Conservation (phyloP, 2,329 filamentous ascomycete genomes). For the Colletotrichum melonis region DNA sequence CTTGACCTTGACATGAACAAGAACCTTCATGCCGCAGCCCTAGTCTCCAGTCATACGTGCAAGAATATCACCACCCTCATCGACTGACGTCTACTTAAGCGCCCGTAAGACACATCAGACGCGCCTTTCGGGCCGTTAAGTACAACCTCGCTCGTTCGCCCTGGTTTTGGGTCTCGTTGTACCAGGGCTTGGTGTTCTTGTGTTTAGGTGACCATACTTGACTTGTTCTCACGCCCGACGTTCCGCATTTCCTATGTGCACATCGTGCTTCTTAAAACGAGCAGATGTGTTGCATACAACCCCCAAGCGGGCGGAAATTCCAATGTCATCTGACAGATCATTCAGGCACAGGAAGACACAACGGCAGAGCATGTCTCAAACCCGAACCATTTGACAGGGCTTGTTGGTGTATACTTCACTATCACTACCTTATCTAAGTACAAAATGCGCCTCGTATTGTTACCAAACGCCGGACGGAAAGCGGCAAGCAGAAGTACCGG, state of each 20-base stretch:
- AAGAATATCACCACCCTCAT: background rate
- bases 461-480: background rate
- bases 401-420: background rate
- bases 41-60: background rate
- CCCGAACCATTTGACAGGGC: slow-evolving; percentile 11
- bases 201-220: background rate
- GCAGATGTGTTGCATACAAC: background rate
- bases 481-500: background rate
- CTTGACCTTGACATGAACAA: background rate
- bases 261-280: slow-evolving; percentile 15
- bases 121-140: slow-evolving; percentile 25
- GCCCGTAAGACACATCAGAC: slow-evolving; percentile 25
- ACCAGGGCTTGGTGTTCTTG: background rate
- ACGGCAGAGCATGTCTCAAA: background rate
- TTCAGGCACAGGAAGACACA: background rate
- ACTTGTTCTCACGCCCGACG: slow-evolving; percentile 13
- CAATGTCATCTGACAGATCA: background rate
- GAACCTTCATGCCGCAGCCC: background rate
- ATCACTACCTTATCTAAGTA: background rate
- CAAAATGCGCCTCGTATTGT: background rate
- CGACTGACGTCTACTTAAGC: slow-evolving; percentile 35
- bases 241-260: slow-evolving; percentile 8
- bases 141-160: slow-evolving; percentile 24
- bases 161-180: slow-evolving; percentile 23
- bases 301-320: background rate